Evolutionary conservation across 2,329 filamentous ascomycete species (phyloP).

Genomic region (Aureobasidium mangrovei): DNA sequence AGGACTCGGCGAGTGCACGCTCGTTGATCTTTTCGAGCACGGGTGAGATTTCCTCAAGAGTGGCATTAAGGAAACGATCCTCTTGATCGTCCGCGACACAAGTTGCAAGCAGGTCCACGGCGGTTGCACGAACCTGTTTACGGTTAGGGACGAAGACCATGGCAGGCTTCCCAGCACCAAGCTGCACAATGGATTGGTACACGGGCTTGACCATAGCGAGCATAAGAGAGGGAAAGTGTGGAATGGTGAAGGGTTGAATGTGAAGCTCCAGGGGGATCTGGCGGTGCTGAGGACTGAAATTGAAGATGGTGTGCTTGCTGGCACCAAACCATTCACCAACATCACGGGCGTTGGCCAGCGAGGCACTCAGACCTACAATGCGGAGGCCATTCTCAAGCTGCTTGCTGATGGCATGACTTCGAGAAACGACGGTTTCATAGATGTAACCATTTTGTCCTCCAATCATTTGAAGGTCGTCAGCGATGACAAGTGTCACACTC

Average conservation of each 20-base stretch:
- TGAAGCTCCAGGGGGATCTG: conserved; percentile 86
- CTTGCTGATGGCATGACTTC: conserved; percentile 91
- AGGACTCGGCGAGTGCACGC: conserved; percentile 73
- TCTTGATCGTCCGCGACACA: conserved; percentile 85
- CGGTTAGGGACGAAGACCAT: conserved; percentile 87
- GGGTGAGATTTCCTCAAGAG: conserved; percentile 71
- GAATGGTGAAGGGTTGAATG: conserved; percentile 89
- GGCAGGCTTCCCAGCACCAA: conserved; percentile 75
- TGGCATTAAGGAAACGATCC: conserved; percentile 83
- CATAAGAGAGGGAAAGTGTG: conserved; percentile 97
- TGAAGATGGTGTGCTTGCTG: conserved; percentile 96
- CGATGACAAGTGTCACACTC: conserved; percentile 81
- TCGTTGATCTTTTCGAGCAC: conserved; percentile 79
- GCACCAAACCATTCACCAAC: conserved; percentile 97
- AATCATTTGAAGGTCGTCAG: conserved; percentile 89
- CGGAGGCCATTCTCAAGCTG: conserved; percentile 78
- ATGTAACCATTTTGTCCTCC: conserved; percentile 79
- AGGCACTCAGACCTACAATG: conserved; percentile 83
- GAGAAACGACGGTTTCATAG: conserved; percentile 94
- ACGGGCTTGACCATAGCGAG: conserved; percentile 95
- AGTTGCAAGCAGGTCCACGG: conserved; percentile 77
- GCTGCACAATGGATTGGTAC: conserved; percentile 78
- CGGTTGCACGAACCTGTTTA: conserved; percentile 84
- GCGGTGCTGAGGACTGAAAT: conserved; percentile 89
- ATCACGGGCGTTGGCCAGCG: conserved; percentile 84